phyloP scores from a whole-genome alignment of 2,329 filamentous ascomycete genomes.

The Zopfia rhizophila region DNA sequence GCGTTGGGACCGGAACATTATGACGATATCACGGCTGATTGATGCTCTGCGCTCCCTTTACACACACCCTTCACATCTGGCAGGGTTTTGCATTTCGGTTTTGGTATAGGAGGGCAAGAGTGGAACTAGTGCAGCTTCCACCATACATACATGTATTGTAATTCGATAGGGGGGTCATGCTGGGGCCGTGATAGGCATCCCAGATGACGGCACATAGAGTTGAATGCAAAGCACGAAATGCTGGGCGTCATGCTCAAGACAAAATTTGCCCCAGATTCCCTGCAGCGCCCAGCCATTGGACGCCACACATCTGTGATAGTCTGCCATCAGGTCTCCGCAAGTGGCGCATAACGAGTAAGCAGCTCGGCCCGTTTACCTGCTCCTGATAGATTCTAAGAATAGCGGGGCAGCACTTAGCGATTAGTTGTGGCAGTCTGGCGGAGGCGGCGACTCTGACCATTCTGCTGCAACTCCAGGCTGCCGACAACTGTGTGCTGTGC shows the following conservation, averaged over 20 bases:
- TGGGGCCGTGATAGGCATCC: constrained; percentile 25
- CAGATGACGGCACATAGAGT: too few relatives aligned
- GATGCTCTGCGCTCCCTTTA: constrained; percentile 27
- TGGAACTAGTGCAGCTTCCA: constrained; percentile 43
- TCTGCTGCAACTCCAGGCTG: too few relatives aligned
- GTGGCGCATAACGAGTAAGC: constrained; percentile 21
- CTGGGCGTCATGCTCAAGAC: constrained; percentile 37
- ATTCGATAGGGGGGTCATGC: constrained; percentile 28
- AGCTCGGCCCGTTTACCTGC: background rate
- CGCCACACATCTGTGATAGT: constrained; percentile 11
- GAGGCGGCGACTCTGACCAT: too few relatives aligned
- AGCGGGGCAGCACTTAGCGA: constrained; percentile 17
- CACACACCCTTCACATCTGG: constrained; percentile 11
- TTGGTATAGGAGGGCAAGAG: constrained; percentile 13
- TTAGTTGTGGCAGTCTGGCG: background rate
- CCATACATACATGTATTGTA: constrained; percentile 42
- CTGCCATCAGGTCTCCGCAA: constrained; percentile 15
- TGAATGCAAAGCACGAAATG: background rate
- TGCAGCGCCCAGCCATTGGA: constrained; percentile 30
- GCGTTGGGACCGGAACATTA: constrained; percentile 33
- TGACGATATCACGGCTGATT: constrained; percentile 37
- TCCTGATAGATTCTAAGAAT: constrained; percentile 21
- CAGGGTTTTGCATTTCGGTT: constrained; percentile 24
- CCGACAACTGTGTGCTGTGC: constrained; percentile 23
- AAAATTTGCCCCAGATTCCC: constrained; percentile 19